Conservation (phyloP, 371 early-diverging fungal genomes). For the Mucor racemosus region DNA sequence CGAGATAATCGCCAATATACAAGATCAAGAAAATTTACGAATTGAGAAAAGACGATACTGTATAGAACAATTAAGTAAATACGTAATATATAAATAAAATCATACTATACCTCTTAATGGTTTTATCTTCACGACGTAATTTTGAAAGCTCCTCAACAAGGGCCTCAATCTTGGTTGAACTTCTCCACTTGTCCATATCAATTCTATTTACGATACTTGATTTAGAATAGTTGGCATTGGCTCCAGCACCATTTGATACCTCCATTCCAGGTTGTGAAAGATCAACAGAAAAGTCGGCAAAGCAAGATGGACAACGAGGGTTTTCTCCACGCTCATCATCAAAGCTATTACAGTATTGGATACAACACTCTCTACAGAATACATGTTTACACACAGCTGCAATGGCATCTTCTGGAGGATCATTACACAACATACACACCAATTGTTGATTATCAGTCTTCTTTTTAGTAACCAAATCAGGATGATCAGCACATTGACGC, state of each 20-base stretch:
- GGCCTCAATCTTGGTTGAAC: conserved; percentile 90
- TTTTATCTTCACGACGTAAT: conserved; percentile 77
- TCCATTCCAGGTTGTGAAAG: conserved; percentile 71
- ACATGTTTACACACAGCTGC: conserved; percentile 91
- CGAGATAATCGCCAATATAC: conserved; percentile 94
- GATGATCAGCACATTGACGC: conserved; percentile 88
- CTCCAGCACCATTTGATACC: conserved; percentile 25
- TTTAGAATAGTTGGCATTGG: conserved; percentile 53
- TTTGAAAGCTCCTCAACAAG: conserved; percentile 88
- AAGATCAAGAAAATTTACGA: conserved; percentile 92
- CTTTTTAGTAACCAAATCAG: conserved; percentile 77
- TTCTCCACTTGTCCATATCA: conserved; percentile 85
- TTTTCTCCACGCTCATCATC: conserved; percentile 33
- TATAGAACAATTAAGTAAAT: background rate
- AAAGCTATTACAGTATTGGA: conserved; percentile 48
- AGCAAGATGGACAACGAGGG: conserved; percentile 89
- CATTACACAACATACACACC: conserved; percentile 93
- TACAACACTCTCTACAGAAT: conserved; percentile 76
- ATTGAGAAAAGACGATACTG: conserved; percentile 63
- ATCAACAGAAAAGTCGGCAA: conserved; percentile 80
- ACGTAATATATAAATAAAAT: background rate
- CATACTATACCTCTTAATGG: conserved; percentile 71
- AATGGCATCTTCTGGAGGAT: conserved; percentile 82
- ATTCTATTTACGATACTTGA: conserved; percentile 91
- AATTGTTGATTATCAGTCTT: conserved; percentile 50